Evolutionary conservation across 306 rosid species (phyloP).

Genomic region (Cicer bijugum): DNA sequence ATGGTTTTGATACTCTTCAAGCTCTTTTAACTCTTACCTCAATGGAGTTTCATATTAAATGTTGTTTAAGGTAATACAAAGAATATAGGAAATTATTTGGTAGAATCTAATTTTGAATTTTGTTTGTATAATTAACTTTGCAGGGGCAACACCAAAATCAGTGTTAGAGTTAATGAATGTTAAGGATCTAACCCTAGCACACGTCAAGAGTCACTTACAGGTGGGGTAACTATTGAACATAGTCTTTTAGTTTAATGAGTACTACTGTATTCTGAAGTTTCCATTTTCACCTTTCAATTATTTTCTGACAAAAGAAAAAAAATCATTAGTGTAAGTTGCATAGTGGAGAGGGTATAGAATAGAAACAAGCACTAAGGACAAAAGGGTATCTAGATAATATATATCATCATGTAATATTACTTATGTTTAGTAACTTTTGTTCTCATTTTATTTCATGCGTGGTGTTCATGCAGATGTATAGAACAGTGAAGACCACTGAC

Average conservation of each 20-base stretch:
- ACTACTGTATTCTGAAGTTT: conserved; percentile 29
- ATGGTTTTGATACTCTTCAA: too few relatives aligned
- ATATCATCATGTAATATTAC: background rate
- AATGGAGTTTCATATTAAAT: too few relatives aligned
- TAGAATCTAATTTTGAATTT: conserved; percentile 29
- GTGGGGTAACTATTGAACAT: conserved; percentile 56
- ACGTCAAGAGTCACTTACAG: conserved; percentile 99
- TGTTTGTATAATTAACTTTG: conserved; percentile 14
- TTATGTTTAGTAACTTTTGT: conserved; percentile 12
- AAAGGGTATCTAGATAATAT: conserved; percentile 58
- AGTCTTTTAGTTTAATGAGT: conserved; percentile 45
- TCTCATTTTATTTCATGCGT: conserved; percentile 39
- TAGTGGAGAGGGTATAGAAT: conserved; percentile 58
- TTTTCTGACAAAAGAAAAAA: conserved; percentile 18
- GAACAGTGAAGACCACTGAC: conserved; percentile 99
- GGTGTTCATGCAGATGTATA: conserved; percentile 96
- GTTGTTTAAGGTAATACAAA: too few relatives aligned
- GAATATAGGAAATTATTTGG: too few relatives aligned
- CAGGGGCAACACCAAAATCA: conserved; percentile 98
- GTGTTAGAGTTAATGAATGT: conserved; percentile 98
- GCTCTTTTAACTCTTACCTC: too few relatives aligned
- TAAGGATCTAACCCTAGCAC: conserved; percentile 99
- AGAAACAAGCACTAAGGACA: conserved; percentile 69
- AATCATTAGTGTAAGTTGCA: conserved; percentile 32
- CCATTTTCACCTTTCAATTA: conserved; percentile 11